These are phyloP conservation scores for Fusarium sp. DNA, from an alignment of 2,329 filamentous ascomycete species.

Conservation along the genomic window DNA sequence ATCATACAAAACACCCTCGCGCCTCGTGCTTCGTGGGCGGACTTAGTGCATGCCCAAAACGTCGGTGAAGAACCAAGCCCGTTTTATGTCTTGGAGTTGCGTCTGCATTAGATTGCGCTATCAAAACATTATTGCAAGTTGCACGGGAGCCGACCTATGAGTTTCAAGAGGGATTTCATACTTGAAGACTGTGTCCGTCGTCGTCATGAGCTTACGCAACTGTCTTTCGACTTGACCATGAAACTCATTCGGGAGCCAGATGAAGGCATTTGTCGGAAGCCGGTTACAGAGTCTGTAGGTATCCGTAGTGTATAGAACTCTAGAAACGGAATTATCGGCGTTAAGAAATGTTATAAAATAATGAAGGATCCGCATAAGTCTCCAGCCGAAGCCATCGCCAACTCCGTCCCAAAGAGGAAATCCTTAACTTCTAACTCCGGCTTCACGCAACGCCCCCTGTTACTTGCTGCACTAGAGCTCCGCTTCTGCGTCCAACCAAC, in stretches of 20 bases:
- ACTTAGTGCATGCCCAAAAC: background rate
- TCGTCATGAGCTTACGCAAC: background rate
- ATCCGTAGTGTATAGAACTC: background rate
- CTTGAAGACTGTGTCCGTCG: background rate
- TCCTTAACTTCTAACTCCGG: slow-evolving; percentile 25
- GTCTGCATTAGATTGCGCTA: background rate
- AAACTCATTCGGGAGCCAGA: slow-evolving; percentile 6
- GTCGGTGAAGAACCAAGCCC: background rate
- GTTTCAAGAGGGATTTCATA: background rate
- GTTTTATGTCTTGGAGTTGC: background rate
- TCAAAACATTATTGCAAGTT: background rate
- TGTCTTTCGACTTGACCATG: background rate
- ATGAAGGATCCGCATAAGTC: background rate
- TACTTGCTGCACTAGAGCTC: background rate
- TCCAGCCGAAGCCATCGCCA: background rate
- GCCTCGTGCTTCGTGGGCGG: background rate
- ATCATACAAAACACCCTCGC: background rate
- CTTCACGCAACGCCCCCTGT: background rate
- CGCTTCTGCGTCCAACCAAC: background rate
- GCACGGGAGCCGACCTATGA: background rate
- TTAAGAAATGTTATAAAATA: slow-evolving; percentile 15
- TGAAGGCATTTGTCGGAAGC: slow-evolving; percentile 18
- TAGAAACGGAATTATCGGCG: slow-evolving; percentile 27
- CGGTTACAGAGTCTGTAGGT: slow-evolving; percentile 2
- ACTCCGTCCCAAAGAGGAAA: slow-evolving; percentile 17